These are phyloP conservation scores for Dothideomycetes sp. DNA, from an alignment of 2,329 filamentous ascomycete species.

Conservation along the genomic window DNA sequence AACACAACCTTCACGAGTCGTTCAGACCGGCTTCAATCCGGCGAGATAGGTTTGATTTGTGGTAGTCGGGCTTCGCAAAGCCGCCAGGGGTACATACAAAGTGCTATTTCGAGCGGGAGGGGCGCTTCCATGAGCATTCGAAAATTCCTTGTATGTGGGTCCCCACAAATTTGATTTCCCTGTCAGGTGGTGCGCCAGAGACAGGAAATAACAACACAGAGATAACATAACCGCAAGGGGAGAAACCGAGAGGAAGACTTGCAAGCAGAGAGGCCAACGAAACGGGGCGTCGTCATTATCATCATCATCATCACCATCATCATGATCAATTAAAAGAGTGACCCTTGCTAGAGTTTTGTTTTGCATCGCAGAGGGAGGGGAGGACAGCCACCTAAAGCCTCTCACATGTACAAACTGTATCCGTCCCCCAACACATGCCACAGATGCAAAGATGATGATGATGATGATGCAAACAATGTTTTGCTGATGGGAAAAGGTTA, in stretches of 20 bases:
- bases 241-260: constrained; percentile 2
- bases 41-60: too few species aligned
- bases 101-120: constrained; percentile 10
- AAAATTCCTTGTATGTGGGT: constrained; percentile 14
- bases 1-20: too few species aligned
- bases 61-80: too few species aligned
- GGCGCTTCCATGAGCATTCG: constrained; percentile 12
- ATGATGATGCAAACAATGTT: constrained; percentile 5
- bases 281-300: too few species aligned
- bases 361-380: too few species aligned
- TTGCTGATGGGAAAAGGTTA: constrained; percentile 6
- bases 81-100: constrained; percentile 9
- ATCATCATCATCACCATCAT: too few species aligned
- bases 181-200: constrained; percentile 10
- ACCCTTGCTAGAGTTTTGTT: too few species aligned
- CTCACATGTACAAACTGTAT: not conserved
- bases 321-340: too few species aligned
- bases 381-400: not conserved
- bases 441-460: constrained; percentile 2
- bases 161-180: constrained; percentile 11
- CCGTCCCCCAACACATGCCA: constrained; percentile 12
- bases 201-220: constrained; percentile 7
- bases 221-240: constrained; percentile 2
- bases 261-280: constrained; percentile 9
- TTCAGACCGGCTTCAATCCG: too few species aligned